Evolutionary conservation across 2,329 filamentous ascomycete genomes (phyloP).

Genomic region (Fusarium algeriense): DNA sequence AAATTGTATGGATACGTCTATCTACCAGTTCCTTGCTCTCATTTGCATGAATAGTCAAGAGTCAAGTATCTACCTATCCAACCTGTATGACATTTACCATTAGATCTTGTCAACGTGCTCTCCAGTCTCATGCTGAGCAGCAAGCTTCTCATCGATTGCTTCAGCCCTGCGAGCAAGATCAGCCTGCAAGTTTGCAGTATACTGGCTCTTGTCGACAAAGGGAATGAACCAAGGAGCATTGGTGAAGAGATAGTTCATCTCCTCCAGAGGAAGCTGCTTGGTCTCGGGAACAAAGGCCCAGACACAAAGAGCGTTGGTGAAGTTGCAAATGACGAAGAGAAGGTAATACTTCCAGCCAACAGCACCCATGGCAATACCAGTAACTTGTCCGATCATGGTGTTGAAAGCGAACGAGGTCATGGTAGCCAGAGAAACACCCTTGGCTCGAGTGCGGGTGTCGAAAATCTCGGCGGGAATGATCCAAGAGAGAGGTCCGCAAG

Average conservation of each 20-base stretch:
- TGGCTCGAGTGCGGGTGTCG: conserved; percentile 79
- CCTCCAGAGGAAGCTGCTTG: conserved; percentile 71
- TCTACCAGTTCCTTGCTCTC: too few species aligned
- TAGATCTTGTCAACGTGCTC: conserved; percentile 9
- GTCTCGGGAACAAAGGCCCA: conserved; percentile 76
- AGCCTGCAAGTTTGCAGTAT: conserved; percentile 34
- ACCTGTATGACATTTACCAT: neutral
- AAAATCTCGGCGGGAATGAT: conserved; percentile 79
- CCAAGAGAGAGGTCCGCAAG: conserved; percentile 74
- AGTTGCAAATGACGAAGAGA: conserved; percentile 49
- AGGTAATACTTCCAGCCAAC: conserved; percentile 60
- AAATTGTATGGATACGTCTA: neutral
- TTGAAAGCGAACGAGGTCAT: conserved; percentile 82
- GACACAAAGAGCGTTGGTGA: conserved; percentile 61
- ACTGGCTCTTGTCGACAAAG: conserved; percentile 12
- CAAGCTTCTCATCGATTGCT: conserved; percentile 19
- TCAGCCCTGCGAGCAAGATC: conserved; percentile 70
- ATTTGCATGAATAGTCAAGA: too few species aligned
- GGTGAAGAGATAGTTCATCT: conserved; percentile 62
- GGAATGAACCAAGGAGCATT: conserved; percentile 28
- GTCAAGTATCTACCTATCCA: neutral
- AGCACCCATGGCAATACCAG: conserved; percentile 44
- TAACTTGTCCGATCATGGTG: conserved; percentile 69
- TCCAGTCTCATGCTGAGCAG: conserved; percentile 19
- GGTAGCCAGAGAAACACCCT: conserved; percentile 80